Conservation (phyloP, 139 green algal species). For the Chlamydomonas sp. region DNA sequence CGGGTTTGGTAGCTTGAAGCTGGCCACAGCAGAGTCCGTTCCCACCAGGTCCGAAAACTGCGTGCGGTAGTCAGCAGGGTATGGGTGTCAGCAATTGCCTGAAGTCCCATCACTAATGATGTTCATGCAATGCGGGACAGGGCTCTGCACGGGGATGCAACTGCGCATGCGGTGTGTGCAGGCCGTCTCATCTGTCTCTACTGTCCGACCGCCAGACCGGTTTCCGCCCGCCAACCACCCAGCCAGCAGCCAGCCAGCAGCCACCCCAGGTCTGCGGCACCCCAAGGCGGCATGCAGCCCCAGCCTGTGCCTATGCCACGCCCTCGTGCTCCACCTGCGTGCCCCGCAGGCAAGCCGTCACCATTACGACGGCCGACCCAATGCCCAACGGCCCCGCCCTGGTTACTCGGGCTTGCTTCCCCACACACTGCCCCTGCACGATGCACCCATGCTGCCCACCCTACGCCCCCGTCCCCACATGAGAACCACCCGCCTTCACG, state of each 20-base stretch:
- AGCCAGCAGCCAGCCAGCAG: not conserved
- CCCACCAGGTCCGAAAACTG: constrained; percentile 65
- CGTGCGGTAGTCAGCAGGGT: constrained; percentile 46
- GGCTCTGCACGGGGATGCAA: not conserved
- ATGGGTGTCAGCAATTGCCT: not conserved
- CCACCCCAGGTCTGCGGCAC: too few relatives aligned
- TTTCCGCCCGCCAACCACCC: not conserved
- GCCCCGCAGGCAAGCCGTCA: too few relatives aligned
- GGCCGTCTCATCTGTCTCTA: not conserved
- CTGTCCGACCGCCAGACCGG: not conserved
- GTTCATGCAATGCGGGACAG: not conserved
- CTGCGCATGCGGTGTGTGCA: not conserved
- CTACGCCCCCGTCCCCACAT: too few relatives aligned
- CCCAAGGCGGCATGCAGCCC: too few relatives aligned
- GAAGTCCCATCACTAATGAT: not conserved
- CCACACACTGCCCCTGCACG: too few relatives aligned
- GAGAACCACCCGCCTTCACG: too few relatives aligned
- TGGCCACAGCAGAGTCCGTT: constrained; percentile 30
- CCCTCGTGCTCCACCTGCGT: too few relatives aligned
- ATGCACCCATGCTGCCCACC: too few relatives aligned
- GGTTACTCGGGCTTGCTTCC: too few relatives aligned
- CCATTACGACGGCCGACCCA: too few relatives aligned
- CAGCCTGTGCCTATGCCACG: too few relatives aligned
- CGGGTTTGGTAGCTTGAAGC: constrained; percentile 74
- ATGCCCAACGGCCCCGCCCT: too few relatives aligned